These are phyloP conservation scores for Cladosporium sp. DNA, from an alignment of 2,329 filamentous ascomycete species.

Conservation along the genomic window DNA sequence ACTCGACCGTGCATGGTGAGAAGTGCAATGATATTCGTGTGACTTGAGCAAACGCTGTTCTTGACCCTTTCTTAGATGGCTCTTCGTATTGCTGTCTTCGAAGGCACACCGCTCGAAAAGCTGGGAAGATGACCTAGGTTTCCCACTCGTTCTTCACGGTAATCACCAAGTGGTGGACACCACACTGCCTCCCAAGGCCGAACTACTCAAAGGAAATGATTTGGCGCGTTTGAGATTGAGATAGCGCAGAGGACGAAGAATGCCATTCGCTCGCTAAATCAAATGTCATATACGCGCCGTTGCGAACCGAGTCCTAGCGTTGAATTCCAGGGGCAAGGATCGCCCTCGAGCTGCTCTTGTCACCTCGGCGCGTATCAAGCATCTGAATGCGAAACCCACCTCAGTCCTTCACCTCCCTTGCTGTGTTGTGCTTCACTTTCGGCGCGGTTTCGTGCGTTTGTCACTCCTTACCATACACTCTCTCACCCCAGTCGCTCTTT, in stretches of 20 bases:
- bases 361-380: constrained; percentile 8
- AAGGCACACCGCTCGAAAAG: too few species aligned
- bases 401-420: not conserved
- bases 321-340: constrained; percentile 4
- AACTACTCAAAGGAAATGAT: not conserved
- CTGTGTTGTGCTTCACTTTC: constrained; percentile 1
- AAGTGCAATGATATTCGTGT: too few species aligned
- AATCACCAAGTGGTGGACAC: too few species aligned
- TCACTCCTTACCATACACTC: constrained; percentile 4
- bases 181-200: too few species aligned
- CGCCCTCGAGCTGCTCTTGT: constrained; percentile 1
- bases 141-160: too few species aligned
- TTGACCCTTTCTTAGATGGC: too few species aligned
- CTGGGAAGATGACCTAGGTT: too few species aligned
- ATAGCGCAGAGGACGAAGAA: not conserved
- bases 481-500: constrained; percentile 13
- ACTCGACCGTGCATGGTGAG: too few species aligned
- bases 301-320: not conserved
- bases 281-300: constrained; percentile 4
- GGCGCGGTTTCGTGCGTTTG: constrained; percentile 7
- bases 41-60: too few species aligned
- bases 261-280: not conserved
- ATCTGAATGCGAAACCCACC: constrained; percentile 5
- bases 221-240: not conserved
- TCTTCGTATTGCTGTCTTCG: too few species aligned